A percentile compares a stretch with the other conserved stretches of the same genome.
phyloP scores from a whole-genome alignment of 192 early-diverging fungal species.

The Phlyctochytrium planicorne region DNA sequence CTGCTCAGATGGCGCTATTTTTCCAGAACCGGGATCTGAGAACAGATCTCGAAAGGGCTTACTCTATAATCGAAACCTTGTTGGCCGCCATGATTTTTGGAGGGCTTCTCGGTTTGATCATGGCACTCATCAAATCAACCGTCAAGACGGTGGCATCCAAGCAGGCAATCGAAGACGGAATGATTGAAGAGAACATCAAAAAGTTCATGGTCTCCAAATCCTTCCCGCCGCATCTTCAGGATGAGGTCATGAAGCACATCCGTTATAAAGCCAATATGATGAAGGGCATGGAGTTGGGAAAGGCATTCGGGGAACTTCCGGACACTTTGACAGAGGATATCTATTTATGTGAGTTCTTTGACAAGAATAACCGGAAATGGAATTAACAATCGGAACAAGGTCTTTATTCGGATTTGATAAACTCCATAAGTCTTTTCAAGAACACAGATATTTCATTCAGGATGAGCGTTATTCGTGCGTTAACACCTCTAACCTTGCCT shows the following conservation, averaged over 20 bases:
- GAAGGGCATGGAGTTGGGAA: not conserved
- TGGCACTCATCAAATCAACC: not conserved
- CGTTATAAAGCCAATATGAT: not conserved
- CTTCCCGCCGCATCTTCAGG: not conserved
- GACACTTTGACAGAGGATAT: not conserved
- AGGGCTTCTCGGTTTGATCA: not conserved
- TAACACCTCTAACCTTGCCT: not conserved
- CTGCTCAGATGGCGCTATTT: not conserved
- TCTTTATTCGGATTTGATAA: not conserved
- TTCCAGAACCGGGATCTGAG: not conserved
- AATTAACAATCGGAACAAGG: no score
- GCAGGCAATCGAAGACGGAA: not conserved
- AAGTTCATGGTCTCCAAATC: not conserved
- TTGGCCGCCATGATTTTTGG: not conserved
- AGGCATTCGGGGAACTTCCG: not conserved
- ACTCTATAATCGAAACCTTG: not conserved
- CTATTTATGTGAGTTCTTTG: no score
- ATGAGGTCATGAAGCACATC: not conserved
- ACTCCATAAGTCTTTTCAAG: not conserved
- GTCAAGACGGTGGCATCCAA: slow-evolving; percentile 2
- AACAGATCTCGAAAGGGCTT: not conserved
- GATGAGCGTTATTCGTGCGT: not conserved
- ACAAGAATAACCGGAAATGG: no score
- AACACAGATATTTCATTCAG: slow-evolving; percentile 1
- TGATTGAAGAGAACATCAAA: not conserved